Base-by-base conservation (phyloP, 148 eudicot species). In the Vaccinium corymbosum region DNA sequence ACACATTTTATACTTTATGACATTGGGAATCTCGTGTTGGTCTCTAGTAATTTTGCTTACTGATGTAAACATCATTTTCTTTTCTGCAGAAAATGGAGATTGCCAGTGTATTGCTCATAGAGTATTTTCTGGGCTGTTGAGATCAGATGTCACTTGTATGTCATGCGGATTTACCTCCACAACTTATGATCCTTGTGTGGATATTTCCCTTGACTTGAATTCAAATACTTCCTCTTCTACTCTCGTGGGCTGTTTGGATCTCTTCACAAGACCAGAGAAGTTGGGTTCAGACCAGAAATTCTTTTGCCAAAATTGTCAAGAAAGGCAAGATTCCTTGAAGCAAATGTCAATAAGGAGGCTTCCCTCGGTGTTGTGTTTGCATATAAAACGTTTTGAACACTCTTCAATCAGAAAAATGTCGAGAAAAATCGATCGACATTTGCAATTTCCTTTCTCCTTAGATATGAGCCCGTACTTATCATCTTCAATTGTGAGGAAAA, bases 31-130 rank as follows among this genome's bases (percentile, higher is more conserved):
- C 61, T 46, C 49, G 42, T 62, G 2, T 25, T 13, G 1, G 68
- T 83, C 10, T 49, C 48, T 22, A 12, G 51, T 16, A 9, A 29
- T 35, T n/a, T 35, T 4, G 3, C 17, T 77, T 27, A 76, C 81
- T 77, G 48, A 77, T 55, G 27, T 46, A 79, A 81, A 73, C 19
- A 25, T 73, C 68, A 82, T 66, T 85, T 81, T 29, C 11, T 88
- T 81, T 84, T 84, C 52, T 61, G 62, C 91, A 92, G 94, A 88
- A 88, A 87, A 87, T 75, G 84, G 86, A 74, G 94, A 93, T 56
- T 93, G 95, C 84, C 91, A 89, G 79, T 93, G 95, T 82, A 90
- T 93, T 83, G 94, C 91, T 80, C 95, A 93, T 70, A 87, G 86
- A 82, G 94, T 85, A 62, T 93, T 93, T 83, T 89, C 94, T 4